phyloP scores from a whole-genome alignment of 202 grass and related monocot species.

The Musa balbisiana region DNA sequence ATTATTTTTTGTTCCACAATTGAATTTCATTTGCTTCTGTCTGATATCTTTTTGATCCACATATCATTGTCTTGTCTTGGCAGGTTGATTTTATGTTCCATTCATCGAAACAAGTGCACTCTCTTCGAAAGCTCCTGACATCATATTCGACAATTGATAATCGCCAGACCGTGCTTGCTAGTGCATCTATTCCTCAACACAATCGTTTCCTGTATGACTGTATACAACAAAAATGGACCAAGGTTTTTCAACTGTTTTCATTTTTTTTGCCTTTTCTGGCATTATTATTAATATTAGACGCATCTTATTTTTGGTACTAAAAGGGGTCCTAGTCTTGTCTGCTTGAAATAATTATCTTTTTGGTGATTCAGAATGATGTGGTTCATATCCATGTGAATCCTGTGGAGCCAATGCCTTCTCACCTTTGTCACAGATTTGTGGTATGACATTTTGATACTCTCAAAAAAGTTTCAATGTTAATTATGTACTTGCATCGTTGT shows the following conservation, averaged over 20 bases:
- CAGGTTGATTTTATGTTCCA: slow-evolving; percentile 95
- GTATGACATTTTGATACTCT: slow-evolving; percentile 30
- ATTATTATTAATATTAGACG: background rate
- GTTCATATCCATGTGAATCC: slow-evolving; percentile 89
- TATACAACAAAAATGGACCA: slow-evolving; percentile 89
- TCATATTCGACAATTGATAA: slow-evolving; percentile 54
- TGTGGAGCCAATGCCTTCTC: slow-evolving; percentile 80
- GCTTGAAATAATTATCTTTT: slow-evolving; percentile 1
- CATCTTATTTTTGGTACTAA: background rate
- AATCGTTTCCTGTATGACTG: slow-evolving; percentile 80
- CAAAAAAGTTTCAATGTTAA: background rate
- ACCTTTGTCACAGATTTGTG: slow-evolving; percentile 66
- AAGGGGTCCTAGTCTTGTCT: background rate
- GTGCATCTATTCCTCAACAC: slow-evolving; percentile 91
- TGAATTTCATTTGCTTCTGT: background rate
- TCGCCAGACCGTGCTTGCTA: slow-evolving; percentile 83
- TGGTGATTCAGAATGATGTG: slow-evolving; percentile 61
- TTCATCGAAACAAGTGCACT: slow-evolving; percentile 67
- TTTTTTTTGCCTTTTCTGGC: background rate
- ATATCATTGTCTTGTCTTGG: background rate
- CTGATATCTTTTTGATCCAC: background rate
- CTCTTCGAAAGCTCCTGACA: slow-evolving; percentile 73
- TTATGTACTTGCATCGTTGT: background rate
- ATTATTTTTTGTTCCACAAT: background rate
- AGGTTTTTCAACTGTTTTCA: slow-evolving; percentile 34